Evolutionary conservation across 306 rosid species (phyloP).

Genomic region (Aeschynomene evenia): DNA sequence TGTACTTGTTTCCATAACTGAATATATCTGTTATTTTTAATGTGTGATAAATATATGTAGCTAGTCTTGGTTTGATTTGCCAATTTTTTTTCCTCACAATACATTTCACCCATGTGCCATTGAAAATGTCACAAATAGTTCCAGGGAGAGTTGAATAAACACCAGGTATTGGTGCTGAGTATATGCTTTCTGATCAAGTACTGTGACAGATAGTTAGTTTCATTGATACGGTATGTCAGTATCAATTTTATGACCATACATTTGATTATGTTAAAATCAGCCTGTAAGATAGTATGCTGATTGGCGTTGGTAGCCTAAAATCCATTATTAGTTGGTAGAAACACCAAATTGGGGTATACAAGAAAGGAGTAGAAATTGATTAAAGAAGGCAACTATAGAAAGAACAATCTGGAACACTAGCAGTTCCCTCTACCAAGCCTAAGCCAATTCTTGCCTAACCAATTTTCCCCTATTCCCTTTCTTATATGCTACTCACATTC

Average conservation of each 20-base stretch:
- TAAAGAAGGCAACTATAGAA: too few relatives aligned
- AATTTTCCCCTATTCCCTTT: too few relatives aligned
- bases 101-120: neutral
- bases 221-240: neutral
- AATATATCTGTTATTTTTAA: neutral
- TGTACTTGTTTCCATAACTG: neutral
- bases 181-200: slow-evolving; percentile 13
- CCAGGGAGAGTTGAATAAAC: slow-evolving; percentile 11
- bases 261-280: slow-evolving; percentile 3
- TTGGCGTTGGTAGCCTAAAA: slow-evolving; percentile 18
- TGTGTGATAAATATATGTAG: neutral
- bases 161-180: neutral
- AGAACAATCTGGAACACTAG: too few relatives aligned
- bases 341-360: too few relatives aligned
- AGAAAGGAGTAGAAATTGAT: too few relatives aligned
- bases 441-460: too few relatives aligned
- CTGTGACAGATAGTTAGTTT: neutral
- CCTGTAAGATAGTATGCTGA: neutral
- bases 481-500: too few relatives aligned
- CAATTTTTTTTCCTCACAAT: neutral
- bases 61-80: slow-evolving; percentile 5
- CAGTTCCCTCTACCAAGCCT: too few relatives aligned
- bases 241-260: neutral
- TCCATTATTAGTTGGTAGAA: slow-evolving; percentile 15
- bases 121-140: neutral